Evolutionary conservation across 139 green algal species (phyloP).

Genomic region (Pleodorina starrii): DNA sequence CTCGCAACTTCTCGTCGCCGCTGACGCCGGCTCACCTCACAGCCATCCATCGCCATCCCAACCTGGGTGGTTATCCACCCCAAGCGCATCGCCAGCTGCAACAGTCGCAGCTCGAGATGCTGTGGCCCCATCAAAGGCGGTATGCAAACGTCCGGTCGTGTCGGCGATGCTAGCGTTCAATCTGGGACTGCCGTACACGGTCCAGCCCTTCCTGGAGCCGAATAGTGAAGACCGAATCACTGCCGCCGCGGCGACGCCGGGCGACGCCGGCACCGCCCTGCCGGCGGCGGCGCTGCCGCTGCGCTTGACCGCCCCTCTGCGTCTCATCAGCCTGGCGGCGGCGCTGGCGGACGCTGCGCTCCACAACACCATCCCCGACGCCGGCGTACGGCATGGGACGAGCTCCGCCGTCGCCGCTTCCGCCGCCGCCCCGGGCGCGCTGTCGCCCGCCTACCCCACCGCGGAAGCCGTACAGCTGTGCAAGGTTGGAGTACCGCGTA

Average conservation of each 20-base stretch:
- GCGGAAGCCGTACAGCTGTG: conserved; percentile 34
- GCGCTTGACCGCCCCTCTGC: neutral
- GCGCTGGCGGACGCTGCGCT: neutral
- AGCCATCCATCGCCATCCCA: neutral
- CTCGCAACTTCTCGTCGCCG: neutral
- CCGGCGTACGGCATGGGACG: neutral
- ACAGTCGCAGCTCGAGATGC: neutral
- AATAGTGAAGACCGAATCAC: no score
- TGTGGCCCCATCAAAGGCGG: neutral
- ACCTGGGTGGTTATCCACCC: no score
- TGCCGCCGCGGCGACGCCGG: no score
- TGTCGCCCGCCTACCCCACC: neutral
- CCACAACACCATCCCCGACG: neutral
- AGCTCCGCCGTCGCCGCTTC: neutral
- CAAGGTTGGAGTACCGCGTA: conserved; percentile 11
- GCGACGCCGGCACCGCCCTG: neutral
- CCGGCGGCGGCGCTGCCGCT: neutral
- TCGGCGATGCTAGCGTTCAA: conserved; percentile 40
- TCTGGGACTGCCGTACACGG: conserved; percentile 34
- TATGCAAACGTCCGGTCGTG: neutral
- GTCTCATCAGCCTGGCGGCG: neutral
- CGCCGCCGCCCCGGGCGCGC: neutral
- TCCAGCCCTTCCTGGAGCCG: conserved; percentile 18
- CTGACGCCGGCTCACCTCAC: neutral
- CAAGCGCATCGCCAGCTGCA: neutral